Base-by-base conservation (phyloP, 2,329 filamentous ascomycete genomes). In the Hirsutella minnesotensis region DNA sequence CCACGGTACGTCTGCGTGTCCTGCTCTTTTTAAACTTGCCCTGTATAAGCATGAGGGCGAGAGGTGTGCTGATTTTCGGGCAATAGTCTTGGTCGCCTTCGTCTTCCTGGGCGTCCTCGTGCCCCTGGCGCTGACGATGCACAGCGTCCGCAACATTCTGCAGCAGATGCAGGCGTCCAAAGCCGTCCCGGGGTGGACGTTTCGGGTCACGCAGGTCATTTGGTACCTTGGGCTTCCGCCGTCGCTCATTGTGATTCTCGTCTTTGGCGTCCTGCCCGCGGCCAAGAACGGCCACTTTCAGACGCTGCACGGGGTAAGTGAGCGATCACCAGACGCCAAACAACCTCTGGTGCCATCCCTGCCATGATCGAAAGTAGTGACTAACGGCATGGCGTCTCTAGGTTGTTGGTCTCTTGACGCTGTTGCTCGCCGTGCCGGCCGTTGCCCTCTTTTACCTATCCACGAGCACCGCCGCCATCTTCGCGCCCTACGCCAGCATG, bases 231-330 rank as follows among this genome's bases (percentile, higher is more conserved):
- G 56, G 21, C 47, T 61, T 2, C 47, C 45, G 0, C 59, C 59
- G 1, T 50, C 49, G 0, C 22, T 56, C 3, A 12, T 58, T 18
- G 9, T 55, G 5, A 40, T 57, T 5, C 38, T 58, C 19, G 35
- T 60, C 9, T 56, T 59, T 20, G 59, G 58, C 15, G 20, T 49
- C 13, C 36, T 61, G 8, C 40, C 51, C 1, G 44, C 45, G 3
- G 50, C 56, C 0, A 48, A 48, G 9, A 43, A 53, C 1, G 42
- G 39, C 2, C 54, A 62, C 31, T 59, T 61, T 45, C 46, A 49
- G 9, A 56, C 53, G 4, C 45, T 51, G 3, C 59, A 62, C 20
- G 56, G 51, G 0, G 56, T 61, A 51, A 47, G 56, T 27, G 18
- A 15, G 10, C 12, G 13, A 20, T 12, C 15, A 7, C 18, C 22